phyloP scores from a whole-genome alignment of 2,329 filamentous ascomycete genomes.

The Pseudocercospora eumusae region DNA sequence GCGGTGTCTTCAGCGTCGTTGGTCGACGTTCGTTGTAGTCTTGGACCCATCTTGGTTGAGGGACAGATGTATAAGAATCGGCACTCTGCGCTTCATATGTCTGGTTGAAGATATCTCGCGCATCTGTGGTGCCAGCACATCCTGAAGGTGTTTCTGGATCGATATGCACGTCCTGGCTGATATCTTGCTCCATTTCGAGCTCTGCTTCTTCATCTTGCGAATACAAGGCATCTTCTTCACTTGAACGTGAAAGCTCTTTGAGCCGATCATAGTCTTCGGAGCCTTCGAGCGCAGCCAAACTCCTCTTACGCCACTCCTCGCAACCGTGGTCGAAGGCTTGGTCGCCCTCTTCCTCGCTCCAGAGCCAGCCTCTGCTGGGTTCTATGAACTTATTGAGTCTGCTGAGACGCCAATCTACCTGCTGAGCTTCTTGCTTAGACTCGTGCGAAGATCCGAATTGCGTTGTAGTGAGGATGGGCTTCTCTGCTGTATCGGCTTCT shows the following conservation, averaged over 20 bases:
- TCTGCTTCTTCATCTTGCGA: background rate
- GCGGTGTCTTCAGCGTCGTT: background rate
- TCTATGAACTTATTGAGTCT: background rate
- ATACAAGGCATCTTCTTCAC: too few relatives aligned
- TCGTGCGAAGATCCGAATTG: background rate
- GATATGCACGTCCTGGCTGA: background rate
- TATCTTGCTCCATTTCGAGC: background rate
- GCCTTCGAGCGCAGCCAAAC: background rate
- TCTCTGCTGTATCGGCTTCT: background rate
- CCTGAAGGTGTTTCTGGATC: background rate
- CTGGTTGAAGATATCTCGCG: background rate
- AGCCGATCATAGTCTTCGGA: too few relatives aligned
- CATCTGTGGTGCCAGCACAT: background rate
- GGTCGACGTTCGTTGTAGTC: background rate
- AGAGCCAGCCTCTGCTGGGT: background rate
- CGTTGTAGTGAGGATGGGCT: background rate
- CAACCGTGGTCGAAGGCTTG: background rate
- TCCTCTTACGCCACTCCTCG: background rate
- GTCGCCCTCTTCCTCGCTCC: background rate
- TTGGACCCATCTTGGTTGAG: background rate
- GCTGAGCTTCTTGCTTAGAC: background rate
- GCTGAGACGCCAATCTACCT: background rate
- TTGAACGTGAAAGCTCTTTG: background rate
- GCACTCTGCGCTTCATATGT: background rate
- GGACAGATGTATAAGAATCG: background rate